These are phyloP conservation scores for Cenchrus fungigraminus DNA, from an alignment of 176 grass and related monocot species.

Conservation along the genomic window DNA sequence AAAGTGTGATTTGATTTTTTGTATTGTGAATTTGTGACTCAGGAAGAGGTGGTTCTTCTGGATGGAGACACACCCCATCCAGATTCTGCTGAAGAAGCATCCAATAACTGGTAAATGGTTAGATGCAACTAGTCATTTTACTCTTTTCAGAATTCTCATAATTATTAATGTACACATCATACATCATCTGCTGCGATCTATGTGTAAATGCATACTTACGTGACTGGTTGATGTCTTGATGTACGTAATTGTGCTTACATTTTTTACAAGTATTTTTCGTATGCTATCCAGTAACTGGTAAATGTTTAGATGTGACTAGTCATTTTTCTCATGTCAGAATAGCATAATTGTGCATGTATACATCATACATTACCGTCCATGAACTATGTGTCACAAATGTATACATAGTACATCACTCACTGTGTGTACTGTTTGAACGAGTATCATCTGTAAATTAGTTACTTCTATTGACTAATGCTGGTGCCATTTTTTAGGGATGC, in stretches of 20 bases:
- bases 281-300: neutral
- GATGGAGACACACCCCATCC: slow-evolving; percentile 63
- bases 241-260: slow-evolving; percentile 14
- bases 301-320: too few species aligned
- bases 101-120: slow-evolving; percentile 55
- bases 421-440: slow-evolving; percentile 23
- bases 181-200: slow-evolving; percentile 9
- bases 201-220: slow-evolving; percentile 21
- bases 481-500: slow-evolving; percentile 59
- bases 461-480: slow-evolving; percentile 35
- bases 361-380: neutral
- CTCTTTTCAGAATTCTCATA: neutral
- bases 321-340: too few species aligned
- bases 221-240: slow-evolving; percentile 7
- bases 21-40: slow-evolving; percentile 33
- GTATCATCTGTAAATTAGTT: slow-evolving; percentile 22
- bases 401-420: slow-evolving; percentile 13
- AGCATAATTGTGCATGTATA: too few species aligned
- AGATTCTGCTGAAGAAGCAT: slow-evolving; percentile 46
- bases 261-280: slow-evolving; percentile 29
- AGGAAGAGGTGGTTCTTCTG: slow-evolving; percentile 87
- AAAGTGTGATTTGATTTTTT: slow-evolving; percentile 46
- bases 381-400: slow-evolving; percentile 15
- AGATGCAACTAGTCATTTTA: slow-evolving; percentile 23
- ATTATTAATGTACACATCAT: neutral